Conservation (phyloP, 1,284 basidiomycete species). For the Agaricales sp. region DNA sequence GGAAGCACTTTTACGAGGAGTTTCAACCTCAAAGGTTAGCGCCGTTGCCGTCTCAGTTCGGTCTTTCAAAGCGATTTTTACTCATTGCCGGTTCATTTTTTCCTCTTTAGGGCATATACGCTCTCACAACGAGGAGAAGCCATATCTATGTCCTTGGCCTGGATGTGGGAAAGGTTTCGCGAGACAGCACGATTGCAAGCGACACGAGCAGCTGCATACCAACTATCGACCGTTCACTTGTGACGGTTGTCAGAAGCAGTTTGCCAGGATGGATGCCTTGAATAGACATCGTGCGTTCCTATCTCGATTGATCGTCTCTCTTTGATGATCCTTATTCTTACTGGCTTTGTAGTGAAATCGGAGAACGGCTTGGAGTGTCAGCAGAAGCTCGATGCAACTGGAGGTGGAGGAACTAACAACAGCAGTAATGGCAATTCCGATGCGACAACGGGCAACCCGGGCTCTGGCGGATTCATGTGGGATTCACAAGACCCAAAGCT, state of each 20-base stretch:
- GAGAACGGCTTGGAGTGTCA: neutral
- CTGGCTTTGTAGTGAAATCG: neutral
- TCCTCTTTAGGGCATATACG: conserved; percentile 54
- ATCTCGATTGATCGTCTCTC: neutral
- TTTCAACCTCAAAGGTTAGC: conserved; percentile 70
- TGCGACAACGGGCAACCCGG: too few species aligned
- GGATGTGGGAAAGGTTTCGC: conserved; percentile 79
- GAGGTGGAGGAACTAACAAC: neutral
- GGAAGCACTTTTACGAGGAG: conserved; percentile 76
- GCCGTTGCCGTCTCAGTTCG: conserved; percentile 9
- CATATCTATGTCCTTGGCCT: conserved; percentile 79
- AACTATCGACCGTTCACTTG: conserved; percentile 54
- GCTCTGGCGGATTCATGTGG: too few species aligned
- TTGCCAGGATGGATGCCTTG: conserved; percentile 53
- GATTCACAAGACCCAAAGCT: neutral
- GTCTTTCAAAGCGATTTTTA: conserved; percentile 12
- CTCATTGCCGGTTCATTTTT: conserved; percentile 9
- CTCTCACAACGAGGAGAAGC: conserved; percentile 77
- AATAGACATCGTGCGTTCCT: conserved; percentile 46
- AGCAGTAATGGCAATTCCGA: neutral
- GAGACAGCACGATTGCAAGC: conserved; percentile 77
- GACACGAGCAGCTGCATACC: conserved; percentile 60
- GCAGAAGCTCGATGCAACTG: neutral
- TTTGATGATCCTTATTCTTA: neutral
- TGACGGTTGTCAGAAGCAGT: conserved; percentile 53